Evolutionary conservation across 306 rosid species (phyloP), one percentile per base, ranked within the genome.

Genomic region (Abrus pulchellus): DNA sequence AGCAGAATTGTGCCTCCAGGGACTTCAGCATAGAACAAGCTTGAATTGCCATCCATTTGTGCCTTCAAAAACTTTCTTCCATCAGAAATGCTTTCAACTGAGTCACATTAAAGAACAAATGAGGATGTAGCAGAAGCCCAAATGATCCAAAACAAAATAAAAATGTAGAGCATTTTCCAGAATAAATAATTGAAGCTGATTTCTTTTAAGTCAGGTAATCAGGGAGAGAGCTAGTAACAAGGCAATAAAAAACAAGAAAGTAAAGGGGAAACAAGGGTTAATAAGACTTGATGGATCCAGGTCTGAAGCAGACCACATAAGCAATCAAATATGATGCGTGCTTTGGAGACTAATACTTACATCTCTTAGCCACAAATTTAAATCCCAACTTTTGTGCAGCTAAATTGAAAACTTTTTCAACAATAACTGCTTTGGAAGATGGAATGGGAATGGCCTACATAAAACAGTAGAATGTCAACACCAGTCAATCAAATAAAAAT

Each of bases 311-410:
- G 54, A 48, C 9, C 38, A 8, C 27, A 72, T 60, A 75, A 70
- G 40, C 70, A 76, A 36, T 20, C 9, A 38, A 74, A 61, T 40
- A 60, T 13, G 44, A 45, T 78, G 82, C 88, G 69, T 9, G 12
- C 32, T 71, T 33, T 8, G 48, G 62, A 80, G 61, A 72, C 52
- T 55, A 69, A 62, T 83, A 69, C 89, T 88, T 85, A 89, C 98
- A 82, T 81, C 87, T 93, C 82, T 57, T 80, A 63, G 72, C 69
- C 78, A 43, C 77, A 81, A 95, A 93, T 80, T 90, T 72, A 83
- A 95, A 95, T 64, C 92, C 92, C 75, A 90, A 68, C 90, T 86
- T 93, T 56, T 93, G 87, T 76, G 99, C 97, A 72, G 98, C 99
- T 78, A 95, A 88, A 78, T 85, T 93, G 88, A 95, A 95, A 59